These are phyloP conservation scores for Crucibulum laeve DNA, from an alignment of 768 basidiomycete genomes.

Conservation along the genomic window DNA sequence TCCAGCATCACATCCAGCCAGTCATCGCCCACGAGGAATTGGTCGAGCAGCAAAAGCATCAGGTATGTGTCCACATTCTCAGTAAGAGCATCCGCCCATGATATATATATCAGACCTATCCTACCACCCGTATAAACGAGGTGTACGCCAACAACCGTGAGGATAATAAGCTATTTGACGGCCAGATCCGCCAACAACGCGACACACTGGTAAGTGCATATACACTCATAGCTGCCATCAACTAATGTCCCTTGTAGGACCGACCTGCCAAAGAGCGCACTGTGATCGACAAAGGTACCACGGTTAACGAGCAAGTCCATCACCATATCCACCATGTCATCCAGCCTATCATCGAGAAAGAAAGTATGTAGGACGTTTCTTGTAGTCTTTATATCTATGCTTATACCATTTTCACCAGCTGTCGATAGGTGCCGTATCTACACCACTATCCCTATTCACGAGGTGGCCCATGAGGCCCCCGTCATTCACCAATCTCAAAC, in stretches of 20 bases:
- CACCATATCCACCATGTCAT: constrained; percentile 34
- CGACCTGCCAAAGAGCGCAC: constrained; percentile 21
- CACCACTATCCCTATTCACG: constrained; percentile 30
- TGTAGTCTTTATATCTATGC: background rate
- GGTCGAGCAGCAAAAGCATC: constrained; percentile 19
- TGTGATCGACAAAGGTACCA: constrained; percentile 27
- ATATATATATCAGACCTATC: constrained; percentile 17
- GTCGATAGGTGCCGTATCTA: constrained; percentile 23
- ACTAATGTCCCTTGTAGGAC: constrained; percentile 5
- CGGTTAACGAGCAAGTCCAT: constrained; percentile 23
- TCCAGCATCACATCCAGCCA: constrained; percentile 34
- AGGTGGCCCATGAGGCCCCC: constrained; percentile 31
- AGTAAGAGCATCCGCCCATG: background rate
- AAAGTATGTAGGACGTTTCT: constrained; percentile 19
- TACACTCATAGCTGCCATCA: background rate
- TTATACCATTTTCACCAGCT: constrained; percentile 15
- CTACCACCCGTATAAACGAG: constrained; percentile 20
- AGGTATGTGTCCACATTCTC: constrained; percentile 10
- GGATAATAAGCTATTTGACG: constrained; percentile 22
- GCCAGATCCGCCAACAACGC: constrained; percentile 19
- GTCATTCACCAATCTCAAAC: constrained; percentile 29
- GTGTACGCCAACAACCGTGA: constrained; percentile 22
- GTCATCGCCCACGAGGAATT: constrained; percentile 19
- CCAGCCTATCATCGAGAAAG: constrained; percentile 34
- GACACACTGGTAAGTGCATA: constrained; percentile 18